Conservation (phyloP, 495 filamentous ascomycete genomes). For the Xylaria sp. region DNA sequence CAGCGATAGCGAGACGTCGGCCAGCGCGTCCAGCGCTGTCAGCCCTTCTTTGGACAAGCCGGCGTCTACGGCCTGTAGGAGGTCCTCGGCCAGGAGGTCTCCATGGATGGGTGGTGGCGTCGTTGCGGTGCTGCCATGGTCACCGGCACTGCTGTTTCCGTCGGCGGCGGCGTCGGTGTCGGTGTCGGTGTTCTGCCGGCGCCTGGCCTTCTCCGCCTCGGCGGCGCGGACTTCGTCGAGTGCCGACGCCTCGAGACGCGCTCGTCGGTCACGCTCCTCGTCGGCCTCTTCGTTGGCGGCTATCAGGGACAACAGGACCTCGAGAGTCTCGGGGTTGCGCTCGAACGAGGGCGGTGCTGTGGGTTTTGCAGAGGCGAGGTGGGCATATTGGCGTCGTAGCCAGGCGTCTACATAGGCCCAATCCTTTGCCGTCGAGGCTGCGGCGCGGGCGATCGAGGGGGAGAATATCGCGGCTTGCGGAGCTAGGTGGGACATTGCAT, state of each 20-base stretch:
- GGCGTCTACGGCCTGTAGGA: constrained; percentile 46
- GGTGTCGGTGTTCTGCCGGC: constrained; percentile 7
- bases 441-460: constrained; percentile 70
- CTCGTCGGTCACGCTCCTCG: constrained; percentile 69
- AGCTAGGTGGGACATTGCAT: constrained; percentile 59
- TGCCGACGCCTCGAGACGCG: constrained; percentile 65
- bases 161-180: constrained; percentile 25
- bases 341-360: constrained; percentile 69
- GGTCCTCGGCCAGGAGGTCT: constrained; percentile 30
- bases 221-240: constrained; percentile 59
- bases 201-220: constrained; percentile 43
- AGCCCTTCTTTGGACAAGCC: constrained; percentile 53
- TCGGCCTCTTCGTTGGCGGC: constrained; percentile 82
- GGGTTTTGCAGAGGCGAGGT: constrained; percentile 31
- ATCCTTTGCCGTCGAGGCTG: constrained; percentile 73
- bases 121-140: constrained; percentile 32
- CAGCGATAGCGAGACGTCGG: constrained; percentile 44
- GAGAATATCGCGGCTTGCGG: constrained; percentile 70
- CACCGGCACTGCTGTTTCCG: constrained; percentile 25
- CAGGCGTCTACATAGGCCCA: constrained; percentile 88
- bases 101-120: constrained; percentile 18
- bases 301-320: constrained; percentile 75
- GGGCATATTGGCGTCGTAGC: constrained; percentile 68
- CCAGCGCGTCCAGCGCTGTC: constrained; percentile 51
- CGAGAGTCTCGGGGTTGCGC: constrained; percentile 83